A percentile compares a stretch with the other conserved stretches of the same genome.
Conservation (phyloP, 2,329 filamentous ascomycete genomes). For the Macrophomina tecta region DNA sequence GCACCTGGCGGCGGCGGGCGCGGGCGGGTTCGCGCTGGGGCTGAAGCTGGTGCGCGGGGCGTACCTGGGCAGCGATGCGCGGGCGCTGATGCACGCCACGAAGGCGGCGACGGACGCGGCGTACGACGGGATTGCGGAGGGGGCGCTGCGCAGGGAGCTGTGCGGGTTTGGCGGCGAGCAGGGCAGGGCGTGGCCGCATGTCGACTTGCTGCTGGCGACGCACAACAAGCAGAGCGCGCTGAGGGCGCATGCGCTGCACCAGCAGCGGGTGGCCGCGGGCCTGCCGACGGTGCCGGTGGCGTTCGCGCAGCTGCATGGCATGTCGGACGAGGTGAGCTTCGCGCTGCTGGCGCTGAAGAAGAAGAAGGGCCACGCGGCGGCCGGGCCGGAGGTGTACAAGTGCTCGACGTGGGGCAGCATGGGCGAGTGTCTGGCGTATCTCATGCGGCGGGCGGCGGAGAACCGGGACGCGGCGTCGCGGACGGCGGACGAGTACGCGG, state of each 20-base stretch:
- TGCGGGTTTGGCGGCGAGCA: constrained; percentile 41
- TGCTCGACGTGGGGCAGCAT: constrained; percentile 63
- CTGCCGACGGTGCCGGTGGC: constrained; percentile 55
- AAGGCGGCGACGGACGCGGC: constrained; percentile 62
- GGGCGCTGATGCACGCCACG: constrained; percentile 58
- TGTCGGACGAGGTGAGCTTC: constrained; percentile 89
- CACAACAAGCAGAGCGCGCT: constrained; percentile 78
- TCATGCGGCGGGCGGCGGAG: constrained; percentile 63
- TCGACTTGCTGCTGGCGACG: constrained; percentile 75
- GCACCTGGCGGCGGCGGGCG: constrained; percentile 54
- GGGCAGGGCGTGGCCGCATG: constrained; percentile 48
- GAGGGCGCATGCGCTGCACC: constrained; percentile 47
- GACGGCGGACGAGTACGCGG: constrained; percentile 40
- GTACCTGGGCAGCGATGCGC: constrained; percentile 59
- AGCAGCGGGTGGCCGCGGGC: constrained; percentile 51
- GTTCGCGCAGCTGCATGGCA: constrained; percentile 87
- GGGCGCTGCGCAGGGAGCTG: constrained; percentile 60
- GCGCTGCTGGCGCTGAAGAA: constrained; percentile 49
- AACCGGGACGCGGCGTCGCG: constrained; percentile 57
- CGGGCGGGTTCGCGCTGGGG: constrained; percentile 59
- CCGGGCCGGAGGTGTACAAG: constrained; percentile 44
- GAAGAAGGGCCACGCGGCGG: constrained; percentile 31
- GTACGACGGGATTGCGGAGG: constrained; percentile 72
- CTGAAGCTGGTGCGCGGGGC: constrained; percentile 64
- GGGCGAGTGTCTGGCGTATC: constrained; percentile 80